A percentile compares a stretch with the other conserved stretches of the same genome.
Evolutionary conservation across 2,329 filamentous ascomycete species (phyloP).

Genomic region (Sordariomycetes sp.): DNA sequence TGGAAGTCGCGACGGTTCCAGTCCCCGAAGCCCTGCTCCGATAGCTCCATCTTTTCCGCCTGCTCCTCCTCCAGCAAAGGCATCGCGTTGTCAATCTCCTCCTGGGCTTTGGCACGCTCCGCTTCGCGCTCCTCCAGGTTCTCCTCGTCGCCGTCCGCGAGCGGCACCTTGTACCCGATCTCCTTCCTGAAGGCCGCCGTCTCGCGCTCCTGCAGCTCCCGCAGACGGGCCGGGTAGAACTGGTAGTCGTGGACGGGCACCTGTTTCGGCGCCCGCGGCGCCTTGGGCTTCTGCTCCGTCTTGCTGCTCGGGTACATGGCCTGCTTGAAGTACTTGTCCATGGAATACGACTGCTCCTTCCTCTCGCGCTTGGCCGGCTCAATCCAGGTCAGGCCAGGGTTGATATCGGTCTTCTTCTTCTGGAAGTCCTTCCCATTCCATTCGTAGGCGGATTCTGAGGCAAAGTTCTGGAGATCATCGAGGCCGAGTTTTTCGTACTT

Average conservation of each 20-base stretch:
- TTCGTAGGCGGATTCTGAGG: constrained; percentile 92
- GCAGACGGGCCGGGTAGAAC: constrained; percentile 77
- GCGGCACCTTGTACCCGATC: constrained; percentile 84
- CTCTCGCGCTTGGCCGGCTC: constrained; percentile 96
- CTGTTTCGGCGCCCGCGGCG: constrained; percentile 90
- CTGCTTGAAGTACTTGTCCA: constrained; percentile 96
- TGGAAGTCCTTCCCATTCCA: constrained; percentile 98
- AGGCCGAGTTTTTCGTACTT: constrained; percentile 96
- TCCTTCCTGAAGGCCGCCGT: constrained; percentile 94
- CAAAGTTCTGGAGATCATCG: constrained; percentile 95
- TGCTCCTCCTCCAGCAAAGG: constrained; percentile 82
- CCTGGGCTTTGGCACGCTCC: constrained; percentile 75
- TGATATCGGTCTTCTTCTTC: constrained; percentile 81
- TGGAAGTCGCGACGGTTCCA: constrained; percentile 99
- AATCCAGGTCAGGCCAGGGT: constrained; percentile 72
- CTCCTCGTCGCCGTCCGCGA: constrained; percentile 83
- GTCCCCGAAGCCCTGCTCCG: constrained; percentile 73
- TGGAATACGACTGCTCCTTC: constrained; percentile 95
- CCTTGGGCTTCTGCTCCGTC: constrained; percentile 85
- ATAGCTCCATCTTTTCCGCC: constrained; percentile 71
- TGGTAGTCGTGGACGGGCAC: constrained; percentile 90
- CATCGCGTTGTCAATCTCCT: constrained; percentile 84
- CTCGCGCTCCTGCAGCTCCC: constrained; percentile 88
- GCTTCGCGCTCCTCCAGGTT: constrained; percentile 74
- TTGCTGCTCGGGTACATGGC: constrained; percentile 68